Conservation (phyloP, 768 basidiomycete genomes). For the Megacollybia marginata region DNA sequence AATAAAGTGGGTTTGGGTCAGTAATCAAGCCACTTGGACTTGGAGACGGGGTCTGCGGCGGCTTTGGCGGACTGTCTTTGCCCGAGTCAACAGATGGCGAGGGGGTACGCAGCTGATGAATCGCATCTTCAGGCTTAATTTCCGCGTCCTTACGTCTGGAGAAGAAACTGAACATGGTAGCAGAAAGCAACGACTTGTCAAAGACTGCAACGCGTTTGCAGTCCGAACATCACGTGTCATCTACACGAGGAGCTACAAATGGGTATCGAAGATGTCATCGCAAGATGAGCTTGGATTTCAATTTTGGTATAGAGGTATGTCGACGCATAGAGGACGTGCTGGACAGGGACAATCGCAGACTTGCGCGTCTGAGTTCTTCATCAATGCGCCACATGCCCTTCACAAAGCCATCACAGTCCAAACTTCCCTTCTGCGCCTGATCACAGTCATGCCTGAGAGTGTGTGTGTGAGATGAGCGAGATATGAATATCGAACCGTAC, state of each 20-base stretch:
- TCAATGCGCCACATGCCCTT: constrained; percentile 85
- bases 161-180: constrained; percentile 6
- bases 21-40: constrained; percentile 24
- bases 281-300: not conserved
- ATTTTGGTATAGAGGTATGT: not conserved
- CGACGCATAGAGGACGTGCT: not conserved
- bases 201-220: too few species aligned
- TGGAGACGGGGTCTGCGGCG: constrained; percentile 30
- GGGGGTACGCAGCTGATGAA: constrained; percentile 41
- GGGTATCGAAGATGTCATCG: not conserved
- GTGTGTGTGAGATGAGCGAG: not conserved
- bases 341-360: constrained; percentile 15
- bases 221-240: too few species aligned
- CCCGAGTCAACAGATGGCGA: constrained; percentile 38
- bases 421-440: constrained; percentile 39
- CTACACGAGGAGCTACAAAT: too few species aligned
- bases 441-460: constrained; percentile 64
- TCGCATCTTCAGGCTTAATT: not conserved
- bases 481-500: constrained; percentile 30
- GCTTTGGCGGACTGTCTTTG: constrained; percentile 13
- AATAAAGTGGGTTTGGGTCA: constrained; percentile 36
- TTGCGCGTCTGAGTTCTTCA: constrained; percentile 66
- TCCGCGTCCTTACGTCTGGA: constrained; percentile 1
- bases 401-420: constrained; percentile 61
- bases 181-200: too few species aligned